phyloP scores from a whole-genome alignment of 257 asterid genomes.

The Eustoma russellianum region DNA sequence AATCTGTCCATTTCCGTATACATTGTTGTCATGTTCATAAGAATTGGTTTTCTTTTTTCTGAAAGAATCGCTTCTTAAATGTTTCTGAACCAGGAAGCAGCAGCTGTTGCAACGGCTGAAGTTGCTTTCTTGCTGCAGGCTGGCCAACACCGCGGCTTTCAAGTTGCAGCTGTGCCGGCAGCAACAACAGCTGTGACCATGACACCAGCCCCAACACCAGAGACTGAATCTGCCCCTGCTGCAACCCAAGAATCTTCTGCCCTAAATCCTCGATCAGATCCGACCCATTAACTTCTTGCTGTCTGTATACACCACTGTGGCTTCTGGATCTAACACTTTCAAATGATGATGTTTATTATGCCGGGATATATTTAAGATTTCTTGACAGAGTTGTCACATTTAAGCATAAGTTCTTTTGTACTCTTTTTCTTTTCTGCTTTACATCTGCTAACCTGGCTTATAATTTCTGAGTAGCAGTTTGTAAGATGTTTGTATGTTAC shows the following conservation, averaged over 20 bases:
- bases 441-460: too few species aligned
- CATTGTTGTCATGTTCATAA: neutral
- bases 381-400: too few species aligned
- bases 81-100: conserved; percentile 33
- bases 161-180: conserved; percentile 21
- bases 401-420: too few species aligned
- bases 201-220: conserved; percentile 17
- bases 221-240: conserved; percentile 11
- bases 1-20: neutral
- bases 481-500: too few species aligned
- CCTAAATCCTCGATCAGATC: conserved; percentile 11
- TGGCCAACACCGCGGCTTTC: conserved; percentile 37
- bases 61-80: neutral
- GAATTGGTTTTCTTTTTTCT: neutral
- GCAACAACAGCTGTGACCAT: conserved; percentile 15
- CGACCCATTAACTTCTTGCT: conserved; percentile 10
- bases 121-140: conserved; percentile 41
- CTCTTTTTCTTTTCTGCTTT: too few species aligned
- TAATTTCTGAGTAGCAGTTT: too few species aligned
- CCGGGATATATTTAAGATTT: too few species aligned
- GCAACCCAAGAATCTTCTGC: conserved; percentile 15
- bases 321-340: too few species aligned
- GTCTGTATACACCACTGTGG: too few species aligned
- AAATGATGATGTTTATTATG: too few species aligned
- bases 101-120: conserved; percentile 33